Conservation (phyloP, 2,329 filamentous ascomycete genomes). For the Fusarium sterilihyphosum region DNA sequence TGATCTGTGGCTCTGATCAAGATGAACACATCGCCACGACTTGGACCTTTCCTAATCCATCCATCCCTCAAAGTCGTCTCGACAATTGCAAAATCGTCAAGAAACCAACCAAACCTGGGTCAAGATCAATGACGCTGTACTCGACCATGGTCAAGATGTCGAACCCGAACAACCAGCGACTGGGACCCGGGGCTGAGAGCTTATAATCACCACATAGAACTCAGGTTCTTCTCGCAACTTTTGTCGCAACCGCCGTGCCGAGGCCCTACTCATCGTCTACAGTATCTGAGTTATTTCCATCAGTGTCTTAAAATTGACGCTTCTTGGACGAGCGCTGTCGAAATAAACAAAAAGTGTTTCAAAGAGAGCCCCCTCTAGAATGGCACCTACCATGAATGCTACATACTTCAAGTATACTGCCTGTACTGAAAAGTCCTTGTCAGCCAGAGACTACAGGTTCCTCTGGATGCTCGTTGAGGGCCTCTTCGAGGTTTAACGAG, state of each 20-base stretch:
- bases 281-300: background rate
- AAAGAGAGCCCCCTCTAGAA: background rate
- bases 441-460: background rate
- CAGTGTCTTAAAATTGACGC: too few relatives aligned
- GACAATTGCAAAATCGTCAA: background rate
- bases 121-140: background rate
- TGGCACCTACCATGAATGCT: background rate
- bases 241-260: background rate
- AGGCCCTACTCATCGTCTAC: too few relatives aligned
- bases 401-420: background rate
- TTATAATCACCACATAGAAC: background rate
- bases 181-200: background rate
- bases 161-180: background rate
- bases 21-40: too few relatives aligned
- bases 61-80: background rate
- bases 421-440: background rate
- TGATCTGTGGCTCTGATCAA: background rate
- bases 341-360: background rate
- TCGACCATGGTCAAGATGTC: background rate
- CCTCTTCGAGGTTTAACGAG: background rate
- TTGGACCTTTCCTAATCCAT: too few relatives aligned
- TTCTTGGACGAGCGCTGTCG: background rate
- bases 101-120: background rate
- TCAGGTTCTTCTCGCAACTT: background rate
- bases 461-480: background rate